Percentiles rank a stretch among this genome's conserved stretches.
Evolutionary conservation across 163 green algal genomes (phyloP).

Genomic region (Scenedesmus sp.): DNA sequence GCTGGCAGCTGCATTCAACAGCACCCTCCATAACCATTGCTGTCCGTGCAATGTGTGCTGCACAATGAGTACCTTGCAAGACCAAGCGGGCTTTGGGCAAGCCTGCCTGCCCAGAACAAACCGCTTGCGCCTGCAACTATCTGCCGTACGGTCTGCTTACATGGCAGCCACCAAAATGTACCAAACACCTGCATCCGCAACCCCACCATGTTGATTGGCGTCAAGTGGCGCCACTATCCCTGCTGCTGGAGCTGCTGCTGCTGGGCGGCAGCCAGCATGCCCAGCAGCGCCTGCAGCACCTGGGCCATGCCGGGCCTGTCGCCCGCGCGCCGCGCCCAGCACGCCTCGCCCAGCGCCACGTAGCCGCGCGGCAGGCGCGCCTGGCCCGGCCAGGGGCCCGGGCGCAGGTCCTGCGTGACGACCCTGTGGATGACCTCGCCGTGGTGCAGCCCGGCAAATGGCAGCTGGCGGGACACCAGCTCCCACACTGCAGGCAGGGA

Average conservation of each 20-base stretch:
- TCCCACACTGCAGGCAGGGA: slow-evolving; percentile 47
- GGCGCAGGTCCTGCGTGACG: slow-evolving; percentile 37
- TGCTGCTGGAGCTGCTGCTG: neutral
- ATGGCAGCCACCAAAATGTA: too few relatives aligned
- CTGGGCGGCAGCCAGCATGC: slow-evolving; percentile 1
- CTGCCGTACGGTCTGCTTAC: too few relatives aligned
- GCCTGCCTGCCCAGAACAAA: too few relatives aligned
- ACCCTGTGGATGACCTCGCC: slow-evolving; percentile 47
- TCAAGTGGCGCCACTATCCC: too few relatives aligned
- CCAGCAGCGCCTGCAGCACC: slow-evolving; percentile 26
- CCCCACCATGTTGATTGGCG: too few relatives aligned
- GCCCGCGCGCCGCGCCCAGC: neutral
- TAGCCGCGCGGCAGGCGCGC: neutral
- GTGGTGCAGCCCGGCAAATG: slow-evolving; percentile 46
- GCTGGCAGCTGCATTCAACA: too few relatives aligned
- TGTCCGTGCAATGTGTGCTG: too few relatives aligned
- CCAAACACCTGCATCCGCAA: too few relatives aligned
- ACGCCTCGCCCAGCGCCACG: neutral
- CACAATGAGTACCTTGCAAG: too few relatives aligned
- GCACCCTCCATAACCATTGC: too few relatives aligned
- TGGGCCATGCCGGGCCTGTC: neutral
- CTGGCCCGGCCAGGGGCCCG: slow-evolving; percentile 22
- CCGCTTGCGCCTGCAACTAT: too few relatives aligned
- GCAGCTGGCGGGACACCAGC: slow-evolving; percentile 21
- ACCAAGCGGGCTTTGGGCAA: too few relatives aligned